phyloP scores from a whole-genome alignment of 225 moss, liverwort and hornwort species.

The Pseudoscleropodium purum region DNA sequence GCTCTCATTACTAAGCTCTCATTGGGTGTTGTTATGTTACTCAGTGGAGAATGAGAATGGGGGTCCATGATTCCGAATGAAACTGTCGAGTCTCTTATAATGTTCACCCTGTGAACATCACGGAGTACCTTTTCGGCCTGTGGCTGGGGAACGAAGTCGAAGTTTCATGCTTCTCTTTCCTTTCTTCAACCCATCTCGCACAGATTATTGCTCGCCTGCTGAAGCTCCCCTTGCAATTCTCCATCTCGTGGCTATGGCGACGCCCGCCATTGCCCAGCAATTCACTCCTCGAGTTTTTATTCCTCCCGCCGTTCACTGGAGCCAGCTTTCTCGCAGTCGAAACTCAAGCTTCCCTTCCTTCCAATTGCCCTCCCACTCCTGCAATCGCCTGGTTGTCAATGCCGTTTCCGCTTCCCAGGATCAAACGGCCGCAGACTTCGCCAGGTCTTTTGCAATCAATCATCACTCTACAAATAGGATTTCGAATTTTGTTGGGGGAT shows the following conservation, averaged over 20 bases:
- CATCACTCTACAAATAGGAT: neutral
- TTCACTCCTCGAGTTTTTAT: neutral
- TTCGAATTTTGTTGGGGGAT: neutral
- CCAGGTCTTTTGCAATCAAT: neutral
- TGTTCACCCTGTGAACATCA: neutral
- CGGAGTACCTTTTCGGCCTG: neutral
- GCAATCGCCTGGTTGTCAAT: conserved; percentile 10
- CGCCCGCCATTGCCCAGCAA: conserved; percentile 7
- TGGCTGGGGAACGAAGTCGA: neutral
- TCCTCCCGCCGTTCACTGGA: neutral
- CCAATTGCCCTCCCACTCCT: neutral
- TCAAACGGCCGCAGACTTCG: conserved; percentile 1
- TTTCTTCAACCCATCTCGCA: neutral
- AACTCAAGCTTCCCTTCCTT: neutral
- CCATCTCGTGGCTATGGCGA: conserved; percentile 16
- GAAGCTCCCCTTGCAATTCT: neutral
- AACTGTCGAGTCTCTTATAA: neutral
- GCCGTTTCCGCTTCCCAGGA: conserved; percentile 25
- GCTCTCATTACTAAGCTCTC: too few relatives aligned
- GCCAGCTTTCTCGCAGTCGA: neutral
- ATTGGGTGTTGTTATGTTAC: neutral
- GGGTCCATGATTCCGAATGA: neutral
- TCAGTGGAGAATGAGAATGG: neutral
- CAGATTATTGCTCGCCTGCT: neutral
- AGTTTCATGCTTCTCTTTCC: neutral